phyloP scores from a whole-genome alignment of 2,329 filamentous ascomycete species.

The Cordyceps tenuipes region DNA sequence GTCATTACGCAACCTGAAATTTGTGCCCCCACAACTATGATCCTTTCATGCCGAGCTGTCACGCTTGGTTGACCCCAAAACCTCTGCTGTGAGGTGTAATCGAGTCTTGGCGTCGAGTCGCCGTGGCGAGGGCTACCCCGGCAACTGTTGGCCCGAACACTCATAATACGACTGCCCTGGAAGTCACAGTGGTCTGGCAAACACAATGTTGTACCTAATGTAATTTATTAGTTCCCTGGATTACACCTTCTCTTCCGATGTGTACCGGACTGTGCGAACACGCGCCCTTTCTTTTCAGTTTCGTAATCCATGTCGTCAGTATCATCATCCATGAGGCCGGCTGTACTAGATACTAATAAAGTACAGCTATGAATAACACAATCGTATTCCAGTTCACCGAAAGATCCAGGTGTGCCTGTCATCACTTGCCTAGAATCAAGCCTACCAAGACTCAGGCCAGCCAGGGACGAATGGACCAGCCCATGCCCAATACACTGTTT shows the following conservation, averaged over 20 bases:
- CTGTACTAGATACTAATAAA: no score
- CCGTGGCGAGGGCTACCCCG: no score
- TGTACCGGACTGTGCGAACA: constrained; percentile 5
- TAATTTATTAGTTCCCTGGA: no score
- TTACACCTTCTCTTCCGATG: not conserved
- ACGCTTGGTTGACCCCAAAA: not conserved
- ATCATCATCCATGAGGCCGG: no score
- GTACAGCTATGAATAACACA: no score
- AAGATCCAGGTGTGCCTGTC: no score
- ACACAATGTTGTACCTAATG: not conserved
- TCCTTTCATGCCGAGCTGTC: not conserved
- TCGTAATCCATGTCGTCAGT: not conserved
- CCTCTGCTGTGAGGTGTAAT: not conserved
- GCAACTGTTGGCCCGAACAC: not conserved
- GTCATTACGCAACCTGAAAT: constrained; percentile 26
- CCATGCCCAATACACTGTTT: no score
- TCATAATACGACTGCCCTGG: not conserved
- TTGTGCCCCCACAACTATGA: not conserved
- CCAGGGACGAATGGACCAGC: no score
- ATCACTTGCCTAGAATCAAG: no score
- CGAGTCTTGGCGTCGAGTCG: no score
- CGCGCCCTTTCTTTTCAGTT: constrained; percentile 1
- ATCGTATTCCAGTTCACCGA: no score
- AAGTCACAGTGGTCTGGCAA: not conserved
- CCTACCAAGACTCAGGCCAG: no score